These are phyloP conservation scores for Paxillus rubicundulus DNA, from an alignment of 768 basidiomycete genomes.

Conservation along the genomic window DNA sequence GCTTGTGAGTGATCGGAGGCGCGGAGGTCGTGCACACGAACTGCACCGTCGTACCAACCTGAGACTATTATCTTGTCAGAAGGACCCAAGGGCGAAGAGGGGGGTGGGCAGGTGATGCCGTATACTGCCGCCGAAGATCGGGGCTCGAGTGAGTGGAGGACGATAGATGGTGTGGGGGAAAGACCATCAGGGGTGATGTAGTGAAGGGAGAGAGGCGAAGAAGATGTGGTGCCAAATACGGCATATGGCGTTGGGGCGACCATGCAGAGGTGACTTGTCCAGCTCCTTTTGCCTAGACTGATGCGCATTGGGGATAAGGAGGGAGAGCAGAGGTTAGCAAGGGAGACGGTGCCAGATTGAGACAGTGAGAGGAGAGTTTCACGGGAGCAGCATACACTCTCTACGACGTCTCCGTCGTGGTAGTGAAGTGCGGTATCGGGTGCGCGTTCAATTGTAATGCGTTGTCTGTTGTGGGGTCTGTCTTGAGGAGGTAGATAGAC, in stretches of 20 bases:
- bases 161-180: slow-evolving; percentile 45
- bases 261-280: slow-evolving; percentile 59
- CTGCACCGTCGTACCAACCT: slow-evolving; percentile 80
- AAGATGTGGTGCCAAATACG: slow-evolving; percentile 62
- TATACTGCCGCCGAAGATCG: slow-evolving; percentile 66
- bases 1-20: slow-evolving; percentile 28
- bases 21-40: slow-evolving; percentile 75
- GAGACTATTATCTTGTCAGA: slow-evolving; percentile 72
- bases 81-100: slow-evolving; percentile 63
- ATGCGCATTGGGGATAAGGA: slow-evolving; percentile 30
- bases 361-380: slow-evolving; percentile 55
- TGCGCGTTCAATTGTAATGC: slow-evolving; percentile 21
- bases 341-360: slow-evolving; percentile 47
- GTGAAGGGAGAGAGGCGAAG: slow-evolving; percentile 57
- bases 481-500: slow-evolving; percentile 33
- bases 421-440: slow-evolving; percentile 25
- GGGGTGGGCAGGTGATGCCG: slow-evolving; percentile 60
- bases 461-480: slow-evolving; percentile 4
- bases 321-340: slow-evolving; percentile 31
- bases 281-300: slow-evolving; percentile 53
- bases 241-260: slow-evolving; percentile 55
- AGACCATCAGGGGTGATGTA: slow-evolving; percentile 47
- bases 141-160: slow-evolving; percentile 41
- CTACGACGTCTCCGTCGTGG: slow-evolving; percentile 49
- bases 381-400: slow-evolving; percentile 51